phyloP scores from a whole-genome alignment of 208 protist genomes.

The Leptomonas seymouri region DNA sequence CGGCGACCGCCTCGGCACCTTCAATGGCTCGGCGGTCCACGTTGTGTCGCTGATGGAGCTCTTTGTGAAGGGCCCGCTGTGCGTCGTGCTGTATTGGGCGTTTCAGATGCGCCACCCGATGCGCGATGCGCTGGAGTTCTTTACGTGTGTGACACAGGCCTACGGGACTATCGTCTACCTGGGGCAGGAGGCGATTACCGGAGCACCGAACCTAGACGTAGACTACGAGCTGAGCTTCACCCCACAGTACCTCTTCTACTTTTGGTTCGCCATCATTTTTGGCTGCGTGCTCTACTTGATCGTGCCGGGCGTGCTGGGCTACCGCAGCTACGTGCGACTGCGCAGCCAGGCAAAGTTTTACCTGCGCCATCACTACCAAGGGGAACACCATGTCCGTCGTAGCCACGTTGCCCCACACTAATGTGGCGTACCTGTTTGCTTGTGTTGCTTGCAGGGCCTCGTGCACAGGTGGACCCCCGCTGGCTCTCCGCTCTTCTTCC shows the following conservation, averaged over 20 bases:
- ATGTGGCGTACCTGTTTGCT: not conserved
- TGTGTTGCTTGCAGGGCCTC: not conserved
- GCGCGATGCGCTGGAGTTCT: conserved; percentile 73
- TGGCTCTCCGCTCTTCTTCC: not conserved
- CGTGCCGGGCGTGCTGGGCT: conserved; percentile 56
- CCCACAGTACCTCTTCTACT: conserved; percentile 59
- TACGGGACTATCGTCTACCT: conserved; percentile 74
- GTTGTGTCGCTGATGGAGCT: conserved; percentile 72
- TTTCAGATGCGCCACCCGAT: conserved; percentile 51
- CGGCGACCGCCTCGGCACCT: conserved; percentile 40
- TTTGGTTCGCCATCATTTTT: conserved; percentile 71
- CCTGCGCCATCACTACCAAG: conserved; percentile 26
- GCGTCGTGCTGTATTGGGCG: conserved; percentile 66
- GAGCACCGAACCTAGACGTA: conserved; percentile 61
- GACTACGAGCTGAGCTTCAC: conserved; percentile 65
- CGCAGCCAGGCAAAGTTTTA: conserved; percentile 29
- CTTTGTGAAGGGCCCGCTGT: conserved; percentile 63
- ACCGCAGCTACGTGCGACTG: conserved; percentile 54
- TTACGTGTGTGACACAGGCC: conserved; percentile 67
- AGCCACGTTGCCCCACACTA: conserved; percentile 1
- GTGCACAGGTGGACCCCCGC: not conserved
- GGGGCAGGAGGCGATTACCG: conserved; percentile 65
- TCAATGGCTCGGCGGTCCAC: conserved; percentile 59
- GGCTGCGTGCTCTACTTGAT: conserved; percentile 61
- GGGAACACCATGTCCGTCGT: conserved; percentile 7